Percentiles rank a stretch among this genome's conserved stretches.
phyloP scores from a whole-genome alignment of 805 yeast species.

The Saturnispora sekii region DNA sequence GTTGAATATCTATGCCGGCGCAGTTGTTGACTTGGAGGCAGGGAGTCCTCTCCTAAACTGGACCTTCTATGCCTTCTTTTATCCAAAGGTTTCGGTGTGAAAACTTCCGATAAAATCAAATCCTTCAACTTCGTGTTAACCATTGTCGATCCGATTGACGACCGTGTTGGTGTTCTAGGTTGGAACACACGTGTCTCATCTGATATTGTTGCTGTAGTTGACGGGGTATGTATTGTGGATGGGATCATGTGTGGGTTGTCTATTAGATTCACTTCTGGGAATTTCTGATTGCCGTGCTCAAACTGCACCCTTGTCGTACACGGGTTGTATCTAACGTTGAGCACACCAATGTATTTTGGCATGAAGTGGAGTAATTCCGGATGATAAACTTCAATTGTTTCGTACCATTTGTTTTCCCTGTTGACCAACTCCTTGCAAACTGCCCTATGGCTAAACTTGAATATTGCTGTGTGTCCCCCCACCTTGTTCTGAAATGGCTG shows the following conservation, averaged over 20 bases:
- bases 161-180: no score
- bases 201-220: not conserved
- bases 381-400: conserved; percentile 70
- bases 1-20: conserved; percentile 23
- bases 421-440: conserved; percentile 90
- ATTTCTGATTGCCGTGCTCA: not conserved
- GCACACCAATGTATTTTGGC: conserved; percentile 92
- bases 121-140: conserved; percentile 67
- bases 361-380: conserved; percentile 70
- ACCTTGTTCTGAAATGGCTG: conserved; percentile 89
- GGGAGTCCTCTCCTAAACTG: conserved; percentile 5
- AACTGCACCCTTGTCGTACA: conserved; percentile 7
- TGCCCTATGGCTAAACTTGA: conserved; percentile 81
- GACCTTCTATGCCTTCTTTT: conserved; percentile 9
- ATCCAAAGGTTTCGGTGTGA: conserved; percentile 36
- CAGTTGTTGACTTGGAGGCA: conserved; percentile 6
- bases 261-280: conserved; percentile 81
- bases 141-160: conserved; percentile 44
- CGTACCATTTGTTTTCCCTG: conserved; percentile 88
- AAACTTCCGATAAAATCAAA: conserved; percentile 62
- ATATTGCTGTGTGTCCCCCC: conserved; percentile 97
- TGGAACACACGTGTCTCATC: no score
- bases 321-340: conserved; percentile 73
- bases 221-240: conserved; percentile 23
- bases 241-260: conserved; percentile 92